Base-by-base conservation (phyloP, 176 grass and related monocot species). In the Zoysia japonica region DNA sequence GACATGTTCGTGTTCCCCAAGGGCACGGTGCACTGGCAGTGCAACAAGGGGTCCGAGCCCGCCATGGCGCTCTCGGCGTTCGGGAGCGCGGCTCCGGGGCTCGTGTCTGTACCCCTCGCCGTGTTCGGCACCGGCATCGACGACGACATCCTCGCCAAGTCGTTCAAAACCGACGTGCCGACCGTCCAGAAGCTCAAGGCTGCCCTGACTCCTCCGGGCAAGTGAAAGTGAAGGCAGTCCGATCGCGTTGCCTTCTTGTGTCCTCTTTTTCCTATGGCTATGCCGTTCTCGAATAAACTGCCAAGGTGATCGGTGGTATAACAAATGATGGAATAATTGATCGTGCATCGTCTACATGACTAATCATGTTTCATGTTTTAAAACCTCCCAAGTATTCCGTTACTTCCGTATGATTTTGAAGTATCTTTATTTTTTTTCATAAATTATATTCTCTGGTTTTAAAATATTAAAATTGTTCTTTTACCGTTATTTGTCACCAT, bases 21-120 rank as follows among this genome's bases (percentile, higher is more conserved):
- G 59, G 90, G 90, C 16, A 12, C 85, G 6, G 76, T 92, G 68
- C 90, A 92, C 84, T 92, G 76, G 76, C 90, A 89, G 79, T 69
- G 1, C 87, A 92, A 92, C 61, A 3, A 12, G 10, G 87, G 75
- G 1, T 0, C 5, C 11, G n/a, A 36, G n/a, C 55, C 42, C 0
- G 86, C 83, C 15, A 28, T 6, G 0, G 89, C 82, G 3, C 3
- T 91, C 4, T 72, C 85, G 1, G 78, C 49, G 0, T 78, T 88
- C 35, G 65, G 73, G 7, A 90, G 84, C 71, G 70, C 81, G 5
- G 66, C 72, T 1, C 6, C 76, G 0, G 84, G 84, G 1, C 11
- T 53, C 2, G 83, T 91, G 5, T 52, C 68, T 0, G 7, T 88
- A 1, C 82, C 82, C 0, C 19, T 40, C 57, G 68, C 71, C 6